Evolutionary conservation across 2,329 filamentous ascomycete species (phyloP).

Genomic region (Ophioceras dolichostomum): DNA sequence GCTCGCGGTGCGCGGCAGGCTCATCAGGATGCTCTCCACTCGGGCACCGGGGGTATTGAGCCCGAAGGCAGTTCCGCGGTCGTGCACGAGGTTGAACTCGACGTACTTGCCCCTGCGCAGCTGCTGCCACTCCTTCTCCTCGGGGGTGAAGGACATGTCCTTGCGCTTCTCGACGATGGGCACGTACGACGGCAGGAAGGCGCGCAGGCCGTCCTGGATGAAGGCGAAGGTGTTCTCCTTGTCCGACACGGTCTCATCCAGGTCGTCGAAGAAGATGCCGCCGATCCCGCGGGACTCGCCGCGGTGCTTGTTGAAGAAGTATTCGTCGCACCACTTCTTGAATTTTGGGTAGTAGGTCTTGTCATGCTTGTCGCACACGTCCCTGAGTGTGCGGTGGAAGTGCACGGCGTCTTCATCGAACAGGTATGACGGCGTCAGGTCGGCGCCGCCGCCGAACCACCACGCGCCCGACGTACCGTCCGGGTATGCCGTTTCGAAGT

Average conservation of each 20-base stretch:
- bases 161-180: constrained; percentile 83
- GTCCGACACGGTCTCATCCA: constrained; percentile 77
- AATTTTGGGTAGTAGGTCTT: constrained; percentile 85
- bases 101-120: constrained; percentile 89
- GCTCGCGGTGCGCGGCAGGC: constrained; percentile 77
- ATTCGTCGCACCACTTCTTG: constrained; percentile 97
- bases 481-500: constrained; percentile 88
- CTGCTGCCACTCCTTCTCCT: constrained; percentile 95
- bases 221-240: constrained; percentile 86
- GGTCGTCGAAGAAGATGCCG: constrained; percentile 97
- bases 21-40: constrained; percentile 97
- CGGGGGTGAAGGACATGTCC: constrained; percentile 77
- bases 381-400: constrained; percentile 90
- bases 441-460: constrained; percentile 97
- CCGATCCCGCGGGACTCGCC: constrained; percentile 78
- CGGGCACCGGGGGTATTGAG: constrained; percentile 83
- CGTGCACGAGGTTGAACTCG: constrained; percentile 96
- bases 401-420: constrained; percentile 96
- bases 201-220: constrained; percentile 68
- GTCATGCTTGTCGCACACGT: constrained; percentile 87
- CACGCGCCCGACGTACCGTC: constrained; percentile 75
- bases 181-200: constrained; percentile 83
- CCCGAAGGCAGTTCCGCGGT: constrained; percentile 88
- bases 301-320: constrained; percentile 90
- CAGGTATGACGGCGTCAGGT: constrained; percentile 84